Base-by-base conservation (phyloP, 768 basidiomycete species). In the Podaxis rugospora region DNA sequence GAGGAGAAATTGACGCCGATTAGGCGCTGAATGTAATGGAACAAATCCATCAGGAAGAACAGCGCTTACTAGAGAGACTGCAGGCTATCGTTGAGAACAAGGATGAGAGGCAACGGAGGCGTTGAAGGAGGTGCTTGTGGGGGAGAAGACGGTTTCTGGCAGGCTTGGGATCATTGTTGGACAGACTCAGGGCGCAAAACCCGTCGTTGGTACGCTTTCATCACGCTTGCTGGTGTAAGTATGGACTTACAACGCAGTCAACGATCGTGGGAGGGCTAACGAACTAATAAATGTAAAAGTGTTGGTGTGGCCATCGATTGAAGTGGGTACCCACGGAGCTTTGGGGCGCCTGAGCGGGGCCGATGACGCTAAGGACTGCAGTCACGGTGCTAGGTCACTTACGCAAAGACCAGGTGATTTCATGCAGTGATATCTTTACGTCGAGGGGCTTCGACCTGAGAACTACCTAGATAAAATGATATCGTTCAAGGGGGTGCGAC, bases 111-210 rank as follows among this genome's bases (percentile, higher is more conserved):
- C 53, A 61, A 21, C 16, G 1, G 46, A 55, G 2, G n/a, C 46
- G 4, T 18, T 61, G 36, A 42, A 32, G 25, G 52, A 61, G 9
- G 44, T 61, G 4, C 35, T 61, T n/a, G 46, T 9, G 2, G 59
- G 36, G 36, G 59, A 55, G 21, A 61, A 61, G 44, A 61, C 37
- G 21, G 52, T 61, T 36, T 55, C 59, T 27, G 46, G 53, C 11
- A 61, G 28, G 47, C 35, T 55, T 6, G 53, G 53, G 52, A 5
- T 47, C 35, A 4, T 49, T 61, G 44, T 21, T 55, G 2, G 35
- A 14, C 18, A 13, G 36, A 25, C 36, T 61, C 42, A 61, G n/a
- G n/a, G n/a, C n/a, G n/a, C n/a, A n/a, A n/a, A n/a, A n/a, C n/a
- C n/a, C n/a, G n/a, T n/a, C n/a, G n/a, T 18, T 21, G 59, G 52